phyloP scores from a whole-genome alignment of 1,284 basidiomycete species.

The Pascua sp. region DNA sequence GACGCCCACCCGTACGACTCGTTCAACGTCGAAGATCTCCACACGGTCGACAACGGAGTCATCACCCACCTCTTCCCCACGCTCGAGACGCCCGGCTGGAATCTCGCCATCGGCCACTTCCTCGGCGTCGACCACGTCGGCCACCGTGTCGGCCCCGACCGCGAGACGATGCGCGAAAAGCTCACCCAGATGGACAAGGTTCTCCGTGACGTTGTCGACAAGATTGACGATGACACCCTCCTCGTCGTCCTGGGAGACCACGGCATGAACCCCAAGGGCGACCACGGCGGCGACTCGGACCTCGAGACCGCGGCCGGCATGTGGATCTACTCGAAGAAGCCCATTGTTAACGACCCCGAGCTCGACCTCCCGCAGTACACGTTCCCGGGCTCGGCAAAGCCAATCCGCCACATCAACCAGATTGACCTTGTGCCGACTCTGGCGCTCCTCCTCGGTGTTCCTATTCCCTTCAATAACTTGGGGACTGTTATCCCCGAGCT shows the following conservation, averaged over 20 bases:
- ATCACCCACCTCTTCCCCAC: constrained; percentile 77
- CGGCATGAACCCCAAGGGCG: constrained; percentile 92
- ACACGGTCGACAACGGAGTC: constrained; percentile 91
- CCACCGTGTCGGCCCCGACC: constrained; percentile 86
- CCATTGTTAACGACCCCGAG: constrained; percentile 43
- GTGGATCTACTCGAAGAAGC: constrained; percentile 79
- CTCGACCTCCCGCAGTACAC: constrained; percentile 53
- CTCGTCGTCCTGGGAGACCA: constrained; percentile 93
- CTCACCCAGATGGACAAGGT: constrained; percentile 83
- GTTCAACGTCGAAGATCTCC: constrained; percentile 97
- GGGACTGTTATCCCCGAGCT: constrained; percentile 87
- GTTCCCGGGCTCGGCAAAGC: constrained; percentile 61
- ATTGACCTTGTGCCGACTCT: constrained; percentile 91
- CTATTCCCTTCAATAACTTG: constrained; percentile 93
- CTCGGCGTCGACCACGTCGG: constrained; percentile 98
- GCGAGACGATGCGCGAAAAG: constrained; percentile 80
- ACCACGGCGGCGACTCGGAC: constrained; percentile 88
- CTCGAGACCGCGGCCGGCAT: constrained; percentile 81
- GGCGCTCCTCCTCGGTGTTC: constrained; percentile 84
- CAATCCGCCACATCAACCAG: constrained; percentile 75
- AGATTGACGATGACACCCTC: constrained; percentile 73
- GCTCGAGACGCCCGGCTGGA: constrained; percentile 63
- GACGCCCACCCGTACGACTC: constrained; percentile 85
- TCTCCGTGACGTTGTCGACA: constrained; percentile 63
- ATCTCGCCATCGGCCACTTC: constrained; percentile 87